Evolutionary conservation across 2,329 filamentous ascomycete genomes (phyloP), one percentile per base, ranked within the genome.

Genomic region (Exophiala sideris): DNA sequence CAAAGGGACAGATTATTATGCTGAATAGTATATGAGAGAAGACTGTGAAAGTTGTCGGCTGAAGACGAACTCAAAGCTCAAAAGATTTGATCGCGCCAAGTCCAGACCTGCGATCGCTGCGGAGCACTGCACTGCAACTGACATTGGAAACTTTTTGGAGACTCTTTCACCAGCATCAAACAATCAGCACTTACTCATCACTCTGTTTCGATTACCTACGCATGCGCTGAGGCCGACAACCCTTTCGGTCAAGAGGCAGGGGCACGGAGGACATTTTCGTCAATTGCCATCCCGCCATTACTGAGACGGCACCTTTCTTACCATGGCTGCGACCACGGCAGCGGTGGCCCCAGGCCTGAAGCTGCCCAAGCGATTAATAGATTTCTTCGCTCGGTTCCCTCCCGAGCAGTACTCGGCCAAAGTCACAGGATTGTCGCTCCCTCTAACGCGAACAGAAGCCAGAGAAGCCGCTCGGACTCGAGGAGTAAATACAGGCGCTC

Each of bases 301-400:
- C 34, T 36, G 44, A 46, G 44, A 21, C 14, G 24, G 11, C 9
- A 14, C 14, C 20, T 40, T 24, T 39, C 8, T 14, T 18, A 32
- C 48, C 39, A 56, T 60, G 50, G 48, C 55, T 6, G 45, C 47
- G 41, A 50, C 47, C 44, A 36, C 36, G 10, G 7, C 33, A 34
- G 33, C 39, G 29, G n/a, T 29, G 18, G 21, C 18, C 11, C 21
- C 41, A 21, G n/a, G 20, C 11, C n/a, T 36, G 12, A 45, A 54
- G 62, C 83, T 97, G 38, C 94, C 91, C 7, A 77, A 82, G 50
- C 86, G 86, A 38, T 82, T 99, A 42, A 82, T 87, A 68, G 84
- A 85, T 66, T 96, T 99, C 81, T 88, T 99, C 73, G 87, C 87
- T 53, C 87, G 88, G 62, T 96, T 92, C 71, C 94, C 94, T 39